Percentiles rank a stretch among this genome's conserved stretches.
These are phyloP conservation scores for Oenanthe javanica DNA, from an alignment of 140 eudicot genomes.

Conservation along the genomic window DNA sequence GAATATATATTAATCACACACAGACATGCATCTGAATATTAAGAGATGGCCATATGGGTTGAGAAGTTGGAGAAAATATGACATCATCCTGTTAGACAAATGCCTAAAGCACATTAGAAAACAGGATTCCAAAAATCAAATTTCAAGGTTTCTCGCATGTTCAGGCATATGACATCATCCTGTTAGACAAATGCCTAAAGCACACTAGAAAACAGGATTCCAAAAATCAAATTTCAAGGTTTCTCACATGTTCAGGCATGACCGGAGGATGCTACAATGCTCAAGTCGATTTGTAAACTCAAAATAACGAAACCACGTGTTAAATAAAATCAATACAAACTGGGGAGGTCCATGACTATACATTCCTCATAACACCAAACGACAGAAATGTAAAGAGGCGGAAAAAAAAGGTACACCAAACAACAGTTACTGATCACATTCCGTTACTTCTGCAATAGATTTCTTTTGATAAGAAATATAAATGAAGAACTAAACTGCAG, in stretches of 20 bases:
- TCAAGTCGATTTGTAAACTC: slow-evolving; percentile 17
- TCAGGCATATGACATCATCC: not conserved
- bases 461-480: slow-evolving; percentile 25
- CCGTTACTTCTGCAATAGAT: slow-evolving; percentile 22
- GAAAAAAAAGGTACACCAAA: slow-evolving; percentile 25
- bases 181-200: not conserved
- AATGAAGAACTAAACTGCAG: slow-evolving; percentile 8
- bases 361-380: slow-evolving; percentile 34
- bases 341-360: slow-evolving; percentile 43
- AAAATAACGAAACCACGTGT: slow-evolving; percentile 20
- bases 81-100: not conserved
- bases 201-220: not conserved
- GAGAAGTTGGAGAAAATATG: no score
- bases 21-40: no score
- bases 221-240: not conserved
- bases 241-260: slow-evolving; percentile 18
- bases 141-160: slow-evolving; percentile 5
- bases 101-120: not conserved
- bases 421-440: slow-evolving; percentile 28
- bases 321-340: slow-evolving; percentile 27
- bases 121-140: not conserved
- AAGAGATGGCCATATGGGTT: no score
- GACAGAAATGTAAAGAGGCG: slow-evolving; percentile 6
- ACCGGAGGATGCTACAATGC: slow-evolving; percentile 16
- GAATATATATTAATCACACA: no score